Evolutionary conservation across 208 protist genomes (phyloP).

Genomic region (Wallacemonas sp.): DNA sequence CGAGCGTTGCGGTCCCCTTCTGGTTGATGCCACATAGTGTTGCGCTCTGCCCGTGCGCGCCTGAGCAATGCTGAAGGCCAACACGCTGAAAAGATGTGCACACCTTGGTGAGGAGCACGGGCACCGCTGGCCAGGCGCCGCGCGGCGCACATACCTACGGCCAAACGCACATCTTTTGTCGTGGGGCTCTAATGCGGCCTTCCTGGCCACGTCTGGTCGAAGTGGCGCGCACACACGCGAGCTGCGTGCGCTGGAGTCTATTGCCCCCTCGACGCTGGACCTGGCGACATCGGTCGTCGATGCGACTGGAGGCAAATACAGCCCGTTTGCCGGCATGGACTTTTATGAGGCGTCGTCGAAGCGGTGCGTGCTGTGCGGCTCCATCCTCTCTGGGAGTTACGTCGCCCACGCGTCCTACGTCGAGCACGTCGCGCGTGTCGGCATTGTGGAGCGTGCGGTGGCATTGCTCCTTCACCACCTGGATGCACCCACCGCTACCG

Average conservation of each 20-base stretch:
- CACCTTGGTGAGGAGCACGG: too few relatives aligned
- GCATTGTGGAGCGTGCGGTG: slow-evolving; percentile 49
- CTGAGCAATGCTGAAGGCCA: too few relatives aligned
- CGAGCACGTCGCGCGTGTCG: slow-evolving; percentile 50
- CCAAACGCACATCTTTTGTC: slow-evolving; percentile 12
- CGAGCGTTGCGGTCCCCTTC: too few relatives aligned
- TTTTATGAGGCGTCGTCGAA: slow-evolving; percentile 22
- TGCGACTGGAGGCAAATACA: too few relatives aligned
- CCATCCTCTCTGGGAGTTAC: slow-evolving; percentile 28
- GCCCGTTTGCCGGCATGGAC: neutral
- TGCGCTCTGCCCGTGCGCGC: too few relatives aligned
- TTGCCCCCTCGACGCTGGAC: neutral
- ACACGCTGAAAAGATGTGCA: too few relatives aligned
- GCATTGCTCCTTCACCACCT: slow-evolving; percentile 35
- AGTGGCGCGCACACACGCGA: neutral
- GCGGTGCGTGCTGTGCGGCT: slow-evolving; percentile 19
- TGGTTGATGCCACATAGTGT: too few relatives aligned
- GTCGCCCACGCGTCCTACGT: slow-evolving; percentile 28
- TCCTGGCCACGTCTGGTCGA: neutral
- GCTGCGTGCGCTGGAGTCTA: neutral
- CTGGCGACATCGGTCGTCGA: neutral
- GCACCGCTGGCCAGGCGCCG: neutral
- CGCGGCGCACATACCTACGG: neutral
- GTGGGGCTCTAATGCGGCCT: neutral
- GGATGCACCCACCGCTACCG: neutral